phyloP scores from a whole-genome alignment of 2,329 filamentous ascomycete species.

The Seiridium cupressi region DNA sequence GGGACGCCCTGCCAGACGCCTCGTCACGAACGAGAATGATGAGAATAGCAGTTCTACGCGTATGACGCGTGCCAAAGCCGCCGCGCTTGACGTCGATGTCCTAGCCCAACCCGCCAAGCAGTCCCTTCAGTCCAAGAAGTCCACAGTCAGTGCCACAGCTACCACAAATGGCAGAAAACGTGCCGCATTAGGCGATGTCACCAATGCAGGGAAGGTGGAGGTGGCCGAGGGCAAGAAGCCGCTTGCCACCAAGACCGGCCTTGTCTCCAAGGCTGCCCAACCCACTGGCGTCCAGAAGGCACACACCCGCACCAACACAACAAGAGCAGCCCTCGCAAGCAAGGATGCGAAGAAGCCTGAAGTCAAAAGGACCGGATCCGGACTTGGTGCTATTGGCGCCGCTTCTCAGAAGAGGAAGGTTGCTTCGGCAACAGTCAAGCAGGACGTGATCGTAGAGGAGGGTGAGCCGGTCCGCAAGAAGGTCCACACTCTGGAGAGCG shows the following conservation, averaged over 20 bases:
- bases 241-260: conserved; percentile 57
- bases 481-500: conserved; percentile 50
- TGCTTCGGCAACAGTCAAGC: conserved; percentile 54
- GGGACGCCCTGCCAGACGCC: conserved; percentile 71
- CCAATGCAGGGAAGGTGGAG: conserved; percentile 85
- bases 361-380: conserved; percentile 70
- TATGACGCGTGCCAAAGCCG: conserved; percentile 89
- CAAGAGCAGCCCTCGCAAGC: conserved; percentile 59
- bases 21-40: conserved; percentile 88
- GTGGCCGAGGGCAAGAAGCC: conserved; percentile 73
- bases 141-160: conserved; percentile 45
- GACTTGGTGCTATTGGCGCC: conserved; percentile 64
- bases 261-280: conserved; percentile 78
- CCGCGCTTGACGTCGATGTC: conserved; percentile 66
- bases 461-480: conserved; percentile 70
- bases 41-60: conserved; percentile 81
- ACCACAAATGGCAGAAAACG: conserved; percentile 63
- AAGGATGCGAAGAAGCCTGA: conserved; percentile 72
- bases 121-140: conserved; percentile 69
- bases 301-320: conserved; percentile 52
- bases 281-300: conserved; percentile 80
- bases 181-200: conserved; percentile 86
- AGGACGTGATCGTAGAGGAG: conserved; percentile 58
- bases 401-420: conserved; percentile 67
- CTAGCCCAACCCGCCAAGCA: conserved; percentile 56